phyloP scores from a whole-genome alignment of 805 yeast species.

The Yarrowia divulgata region DNA sequence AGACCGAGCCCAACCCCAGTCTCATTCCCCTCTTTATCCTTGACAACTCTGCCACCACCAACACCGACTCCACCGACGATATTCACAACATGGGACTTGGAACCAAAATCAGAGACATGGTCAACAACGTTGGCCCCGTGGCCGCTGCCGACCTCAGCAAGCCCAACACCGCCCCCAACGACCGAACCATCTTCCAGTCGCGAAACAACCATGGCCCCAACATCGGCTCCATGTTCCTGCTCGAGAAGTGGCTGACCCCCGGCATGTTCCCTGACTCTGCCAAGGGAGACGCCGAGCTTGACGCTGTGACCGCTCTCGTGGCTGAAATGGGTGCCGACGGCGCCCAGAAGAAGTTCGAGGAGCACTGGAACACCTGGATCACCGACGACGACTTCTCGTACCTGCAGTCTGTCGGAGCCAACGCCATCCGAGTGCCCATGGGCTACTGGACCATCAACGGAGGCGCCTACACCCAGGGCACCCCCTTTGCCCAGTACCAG shows the following conservation, averaged over 20 bases:
- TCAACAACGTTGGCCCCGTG: constrained; percentile 33
- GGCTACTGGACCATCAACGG: constrained; percentile 90
- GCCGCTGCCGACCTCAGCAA: constrained; percentile 33
- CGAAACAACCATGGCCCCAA: constrained; percentile 79
- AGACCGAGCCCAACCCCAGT: constrained; percentile 30
- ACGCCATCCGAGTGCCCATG: constrained; percentile 82
- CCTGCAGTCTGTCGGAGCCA: constrained; percentile 71
- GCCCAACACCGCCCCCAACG: constrained; percentile 50
- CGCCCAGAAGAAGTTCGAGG: constrained; percentile 59
- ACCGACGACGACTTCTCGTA: constrained; percentile 80
- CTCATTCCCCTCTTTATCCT: constrained; percentile 25
- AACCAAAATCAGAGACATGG: constrained; percentile 29
- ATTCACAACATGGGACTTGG: constrained; percentile 26
- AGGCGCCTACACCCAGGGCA: constrained; percentile 62
- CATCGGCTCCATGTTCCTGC: constrained; percentile 79
- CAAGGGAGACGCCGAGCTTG: constrained; percentile 66
- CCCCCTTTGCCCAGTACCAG: constrained; percentile 65
- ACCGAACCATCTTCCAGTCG: constrained; percentile 47
- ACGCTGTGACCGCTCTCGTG: constrained; percentile 64
- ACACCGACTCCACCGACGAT: neutral
- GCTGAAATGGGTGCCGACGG: constrained; percentile 60
- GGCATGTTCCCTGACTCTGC: constrained; percentile 63
- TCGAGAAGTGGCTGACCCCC: constrained; percentile 68
- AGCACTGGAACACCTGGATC: constrained; percentile 72
- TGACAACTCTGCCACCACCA: neutral